Percentiles rank a stretch among this genome's conserved stretches.
Conservation (phyloP, 2,329 filamentous ascomycete genomes). For the Pezicula neosporulosa region DNA sequence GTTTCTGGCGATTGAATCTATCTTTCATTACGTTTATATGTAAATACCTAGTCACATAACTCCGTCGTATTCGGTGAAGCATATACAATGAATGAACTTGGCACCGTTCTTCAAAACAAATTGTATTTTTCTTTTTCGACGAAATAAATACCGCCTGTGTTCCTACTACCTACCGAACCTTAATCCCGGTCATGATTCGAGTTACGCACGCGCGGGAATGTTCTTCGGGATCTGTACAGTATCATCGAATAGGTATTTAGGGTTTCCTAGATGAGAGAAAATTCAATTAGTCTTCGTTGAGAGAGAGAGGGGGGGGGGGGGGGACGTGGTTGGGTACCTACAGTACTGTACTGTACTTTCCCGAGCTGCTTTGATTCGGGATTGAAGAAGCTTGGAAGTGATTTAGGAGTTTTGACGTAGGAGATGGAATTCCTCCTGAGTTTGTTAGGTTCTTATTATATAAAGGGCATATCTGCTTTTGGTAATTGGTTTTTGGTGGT, state of each 20-base stretch:
- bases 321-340: constrained; percentile 64
- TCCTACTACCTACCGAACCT: constrained; percentile 8
- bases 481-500: too few species aligned
- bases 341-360: constrained; percentile 49
- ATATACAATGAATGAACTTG: constrained; percentile 21
- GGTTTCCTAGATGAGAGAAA: too few species aligned
- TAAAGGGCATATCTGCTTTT: constrained; percentile 29
- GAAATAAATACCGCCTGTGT: constrained; percentile 19
- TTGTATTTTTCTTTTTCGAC: constrained; percentile 23
- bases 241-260: background rate
- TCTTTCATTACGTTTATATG: constrained; percentile 16
- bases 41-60: constrained; percentile 21
- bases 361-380: constrained; percentile 57
- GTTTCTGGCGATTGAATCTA: constrained; percentile 23
- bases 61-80: constrained; percentile 18
- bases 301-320: constrained; percentile 52
- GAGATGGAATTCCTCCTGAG: constrained; percentile 18
- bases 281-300: constrained; percentile 35
- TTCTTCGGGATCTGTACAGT: background rate
- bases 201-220: constrained; percentile 7
- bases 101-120: constrained; percentile 22
- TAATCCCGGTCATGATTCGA: constrained; percentile 9
- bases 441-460: constrained; percentile 35
- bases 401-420: constrained; percentile 19
- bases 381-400: constrained; percentile 34